These are phyloP conservation scores for Yamadazyma atmosphaerica DNA, from an alignment of 1,139 yeast species.

Conservation along the genomic window DNA sequence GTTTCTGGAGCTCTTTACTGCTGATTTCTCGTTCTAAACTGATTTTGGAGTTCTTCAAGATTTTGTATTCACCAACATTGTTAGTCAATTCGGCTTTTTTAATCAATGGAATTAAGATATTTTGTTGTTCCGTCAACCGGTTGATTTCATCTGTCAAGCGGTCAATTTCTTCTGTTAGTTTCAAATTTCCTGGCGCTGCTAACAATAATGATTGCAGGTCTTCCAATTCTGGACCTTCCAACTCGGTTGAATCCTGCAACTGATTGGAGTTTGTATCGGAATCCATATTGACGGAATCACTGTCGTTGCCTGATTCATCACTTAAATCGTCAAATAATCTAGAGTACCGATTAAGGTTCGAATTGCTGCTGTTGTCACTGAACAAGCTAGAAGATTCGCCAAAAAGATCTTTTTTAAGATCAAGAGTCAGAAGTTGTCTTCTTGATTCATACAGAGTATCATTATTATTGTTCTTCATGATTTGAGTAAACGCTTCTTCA, in stretches of 20 bases:
- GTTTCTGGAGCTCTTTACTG: conserved; percentile 70
- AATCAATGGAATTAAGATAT: conserved; percentile 64
- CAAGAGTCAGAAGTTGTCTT: conserved; percentile 11
- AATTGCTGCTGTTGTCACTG: conserved; percentile 20
- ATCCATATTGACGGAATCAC: conserved; percentile 28
- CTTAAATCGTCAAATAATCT: conserved; percentile 38
- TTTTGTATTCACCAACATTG: conserved; percentile 65
- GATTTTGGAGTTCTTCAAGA: conserved; percentile 63
- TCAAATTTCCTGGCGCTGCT: conserved; percentile 71
- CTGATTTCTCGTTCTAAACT: conserved; percentile 71
- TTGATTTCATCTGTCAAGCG: conserved; percentile 59
- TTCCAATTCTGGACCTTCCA: conserved; percentile 7
- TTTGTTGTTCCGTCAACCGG: conserved; percentile 59
- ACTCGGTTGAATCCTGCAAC: conserved; percentile 13
- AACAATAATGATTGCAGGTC: conserved; percentile 30
- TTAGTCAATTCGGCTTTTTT: conserved; percentile 83
- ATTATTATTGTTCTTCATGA: conserved; percentile 39
- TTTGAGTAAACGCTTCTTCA: conserved; percentile 68
- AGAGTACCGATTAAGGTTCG: conserved; percentile 21
- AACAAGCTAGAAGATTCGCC: conserved; percentile 33
- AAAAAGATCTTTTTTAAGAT: conserved; percentile 30
- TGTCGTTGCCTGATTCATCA: conserved; percentile 36
- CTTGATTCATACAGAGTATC: conserved; percentile 19
- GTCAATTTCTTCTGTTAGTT: conserved; percentile 66
- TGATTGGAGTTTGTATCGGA: conserved; percentile 14